Base-by-base conservation (phyloP, 2,329 filamentous ascomycete species). In the Apiospora marii region DNA sequence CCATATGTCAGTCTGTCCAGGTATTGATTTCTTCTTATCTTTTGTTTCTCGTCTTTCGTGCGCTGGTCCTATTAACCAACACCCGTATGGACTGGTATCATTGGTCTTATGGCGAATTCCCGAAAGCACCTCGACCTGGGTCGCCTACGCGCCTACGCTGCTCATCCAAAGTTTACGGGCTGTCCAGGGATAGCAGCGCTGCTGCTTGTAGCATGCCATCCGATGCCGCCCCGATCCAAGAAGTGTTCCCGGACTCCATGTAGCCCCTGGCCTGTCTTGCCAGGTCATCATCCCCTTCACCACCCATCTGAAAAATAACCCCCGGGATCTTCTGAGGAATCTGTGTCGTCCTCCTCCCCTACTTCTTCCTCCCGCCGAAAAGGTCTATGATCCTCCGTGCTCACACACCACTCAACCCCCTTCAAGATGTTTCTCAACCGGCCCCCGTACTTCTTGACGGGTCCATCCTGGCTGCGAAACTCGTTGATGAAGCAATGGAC, bases 401-500 rank as follows among this genome's bases (percentile, higher is more conserved):
- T 10, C 53, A 61, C 53, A 34, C 53, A 61, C 53, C 53, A 61
- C 16, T 61, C 53, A 4, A 61, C 53, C 13, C 30, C 53, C 53
- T 61, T 61, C 30, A 61, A 19, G 16, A 61, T 37, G 53, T 12
- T 61, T 3, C 53, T 16, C 27, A 61, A 30, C 53, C 16, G 14
- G 53, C 53, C 53, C 27, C 53, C 53, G 16, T 61, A 61, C 27
- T 61, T 61, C 30, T 61, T 61, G 16, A 61, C 10, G 8, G 30
- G 16, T 7, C 30, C 16, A 30, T 61, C 13, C 24, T 12, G 19
- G 30, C 34, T 22, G 2, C 53, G 53, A 19, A 37, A 61, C 30
- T 61, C 53, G 53, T 22, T 37, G 53, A 61, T 61, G 53, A 61
- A 61, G 30, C 53, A 61, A 16, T 61, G 53, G 16, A 61, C 13